Evolutionary conservation across 2,329 filamentous ascomycete species (phyloP), one percentile per base, ranked within the genome.

Genomic region (Paramyrothecium roridum): DNA sequence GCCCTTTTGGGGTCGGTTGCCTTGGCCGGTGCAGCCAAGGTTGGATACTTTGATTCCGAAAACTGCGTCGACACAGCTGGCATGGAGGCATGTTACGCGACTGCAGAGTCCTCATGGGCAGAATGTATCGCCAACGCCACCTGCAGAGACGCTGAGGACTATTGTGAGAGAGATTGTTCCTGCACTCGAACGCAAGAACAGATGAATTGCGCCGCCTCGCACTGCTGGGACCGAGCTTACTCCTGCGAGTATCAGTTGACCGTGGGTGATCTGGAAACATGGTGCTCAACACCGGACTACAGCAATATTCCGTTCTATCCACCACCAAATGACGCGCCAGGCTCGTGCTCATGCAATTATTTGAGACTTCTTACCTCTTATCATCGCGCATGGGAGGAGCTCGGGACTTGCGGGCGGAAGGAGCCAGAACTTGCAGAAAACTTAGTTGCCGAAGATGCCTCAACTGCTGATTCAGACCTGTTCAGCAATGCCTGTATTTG

Each of bases 221-320:
- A 53, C 34, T 58, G 56, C 45, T 58, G 54, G 54, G 48, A 54
- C 34, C 13, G 54, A 33, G 52, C 52, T 13, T 57, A 54, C 34
- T 54, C 52, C 49, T 57, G 55, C 49, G 52, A 52, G n/a, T 57
- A 57, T 37, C 52, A 54, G 26, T 12, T 33, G 16, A 54, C 52
- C 16, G 52, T 49, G 8, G 26, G 20, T 8, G 52, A 57, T 8
- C 21, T 54, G 19, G 20, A 17, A 17, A 20, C 13, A n/a, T 37
- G 46, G n/a, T 57, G 55, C 48, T 3, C 43, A 8, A 46, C 40
- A 3, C 48, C 52, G 3, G 7, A 49, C 19, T 37, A 48, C 7
- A 45, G 54, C 3, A 23, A 30, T 11, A n/a, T 57, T 8, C 52
- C 52, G 13, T 57, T 57, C 21, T 52, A 49, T n/a, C 52, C 52